phyloP scores from a whole-genome alignment of 208 protist species.

The Leishmania turanica region DNA sequence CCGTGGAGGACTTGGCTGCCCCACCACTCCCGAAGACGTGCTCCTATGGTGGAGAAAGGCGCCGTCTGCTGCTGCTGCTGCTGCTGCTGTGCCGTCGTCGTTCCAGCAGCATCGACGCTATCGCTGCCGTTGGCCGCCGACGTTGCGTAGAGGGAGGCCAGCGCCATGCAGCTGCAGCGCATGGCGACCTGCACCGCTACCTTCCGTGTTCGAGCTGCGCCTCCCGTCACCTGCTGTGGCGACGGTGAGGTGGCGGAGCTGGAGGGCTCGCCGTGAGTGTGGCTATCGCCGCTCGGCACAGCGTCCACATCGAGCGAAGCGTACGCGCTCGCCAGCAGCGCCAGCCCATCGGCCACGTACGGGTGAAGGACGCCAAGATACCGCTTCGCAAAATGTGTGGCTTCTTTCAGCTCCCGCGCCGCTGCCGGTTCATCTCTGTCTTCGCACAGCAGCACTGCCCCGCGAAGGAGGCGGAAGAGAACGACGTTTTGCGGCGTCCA shows the following conservation, averaged over 20 bases:
- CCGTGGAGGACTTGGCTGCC: conserved; percentile 23
- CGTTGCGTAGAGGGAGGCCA: conserved; percentile 17
- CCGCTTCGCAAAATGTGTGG: conserved; percentile 30
- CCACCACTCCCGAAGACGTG: conserved; percentile 28
- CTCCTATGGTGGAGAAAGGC: neutral
- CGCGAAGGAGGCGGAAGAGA: conserved; percentile 49
- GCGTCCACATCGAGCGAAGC: conserved; percentile 33
- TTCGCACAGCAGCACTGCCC: conserved; percentile 34
- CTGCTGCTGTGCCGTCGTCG: conserved; percentile 4
- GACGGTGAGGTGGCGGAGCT: neutral
- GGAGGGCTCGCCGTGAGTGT: neutral
- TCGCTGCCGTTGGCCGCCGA: neutral
- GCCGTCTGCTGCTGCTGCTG: neutral
- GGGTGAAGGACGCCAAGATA: conserved; percentile 39
- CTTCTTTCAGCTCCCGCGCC: conserved; percentile 34
- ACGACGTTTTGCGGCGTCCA: conserved; percentile 49
- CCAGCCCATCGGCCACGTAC: conserved; percentile 30
- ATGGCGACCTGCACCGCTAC: conserved; percentile 36
- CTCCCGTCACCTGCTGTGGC: neutral
- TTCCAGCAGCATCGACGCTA: neutral
- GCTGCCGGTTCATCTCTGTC: conserved; percentile 54
- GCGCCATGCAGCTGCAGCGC: conserved; percentile 35
- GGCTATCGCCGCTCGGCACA: neutral
- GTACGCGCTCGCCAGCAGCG: conserved; percentile 29
- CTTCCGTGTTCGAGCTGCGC: conserved; percentile 17